These are phyloP conservation scores for Suillus plorans DNA, from an alignment of 768 basidiomycete species.

Conservation along the genomic window DNA sequence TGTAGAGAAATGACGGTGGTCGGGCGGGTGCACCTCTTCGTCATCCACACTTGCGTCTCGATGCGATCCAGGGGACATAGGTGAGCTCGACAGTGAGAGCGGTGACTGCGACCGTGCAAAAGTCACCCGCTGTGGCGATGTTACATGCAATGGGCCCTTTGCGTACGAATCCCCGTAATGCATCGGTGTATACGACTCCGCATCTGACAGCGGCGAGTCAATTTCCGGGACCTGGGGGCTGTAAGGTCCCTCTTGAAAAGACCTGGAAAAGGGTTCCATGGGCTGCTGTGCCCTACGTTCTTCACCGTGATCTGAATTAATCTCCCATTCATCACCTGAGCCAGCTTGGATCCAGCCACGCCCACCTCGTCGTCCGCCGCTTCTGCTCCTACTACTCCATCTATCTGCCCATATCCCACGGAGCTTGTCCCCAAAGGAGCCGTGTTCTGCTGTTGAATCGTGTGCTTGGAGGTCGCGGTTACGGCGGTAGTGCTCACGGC, in stretches of 20 bases:
- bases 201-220: constrained; percentile 30
- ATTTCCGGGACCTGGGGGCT: constrained; percentile 12
- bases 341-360: constrained; percentile 54
- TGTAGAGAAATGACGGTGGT: constrained; percentile 21
- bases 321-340: constrained; percentile 49
- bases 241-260: background rate
- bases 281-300: background rate
- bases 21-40: constrained; percentile 8
- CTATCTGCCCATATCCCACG: constrained; percentile 19
- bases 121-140: constrained; percentile 9
- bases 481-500: constrained; percentile 31
- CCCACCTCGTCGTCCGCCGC: constrained; percentile 25
- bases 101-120: constrained; percentile 30
- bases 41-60: constrained; percentile 16
- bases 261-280: constrained; percentile 6
- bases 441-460: constrained; percentile 17
- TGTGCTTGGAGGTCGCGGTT: constrained; percentile 27
- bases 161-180: constrained; percentile 22
- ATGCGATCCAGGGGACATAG: constrained; percentile 21
- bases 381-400: constrained; percentile 20
- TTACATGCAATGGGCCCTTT: constrained; percentile 13
- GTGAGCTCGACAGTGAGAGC: constrained; percentile 16
- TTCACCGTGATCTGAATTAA: constrained; percentile 24
- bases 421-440: constrained; percentile 27
- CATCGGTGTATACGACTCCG: constrained; percentile 8